phyloP scores from a whole-genome alignment of 2,329 filamentous ascomycete species.

The Alternaria longipes region DNA sequence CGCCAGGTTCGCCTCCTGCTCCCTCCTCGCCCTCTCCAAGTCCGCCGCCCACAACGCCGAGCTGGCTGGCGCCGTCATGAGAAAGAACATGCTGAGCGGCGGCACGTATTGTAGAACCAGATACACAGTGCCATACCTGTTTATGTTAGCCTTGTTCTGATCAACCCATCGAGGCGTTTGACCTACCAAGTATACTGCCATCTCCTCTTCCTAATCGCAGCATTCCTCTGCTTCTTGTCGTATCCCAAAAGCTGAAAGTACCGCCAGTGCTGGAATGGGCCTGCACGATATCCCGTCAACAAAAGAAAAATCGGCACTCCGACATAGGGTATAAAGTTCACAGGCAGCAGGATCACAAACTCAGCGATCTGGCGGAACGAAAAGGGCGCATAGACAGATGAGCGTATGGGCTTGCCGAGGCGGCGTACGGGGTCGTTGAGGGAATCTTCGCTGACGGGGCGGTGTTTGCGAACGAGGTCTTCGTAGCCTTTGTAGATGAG shows the following conservation, averaged over 20 bases:
- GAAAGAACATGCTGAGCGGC: slow-evolving; percentile 90
- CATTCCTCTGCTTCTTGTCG: slow-evolving; percentile 75
- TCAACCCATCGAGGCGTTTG: not conserved
- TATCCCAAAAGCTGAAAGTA: slow-evolving; percentile 85
- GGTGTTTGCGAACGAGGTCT: slow-evolving; percentile 57
- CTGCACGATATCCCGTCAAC: slow-evolving; percentile 85
- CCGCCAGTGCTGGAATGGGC: slow-evolving; percentile 88
- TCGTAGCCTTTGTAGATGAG: slow-evolving; percentile 77
- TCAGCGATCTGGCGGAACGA: slow-evolving; percentile 90
- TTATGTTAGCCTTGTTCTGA: slow-evolving; percentile 14
- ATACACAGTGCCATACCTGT: slow-evolving; percentile 83
- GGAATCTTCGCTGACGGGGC: slow-evolving; percentile 73
- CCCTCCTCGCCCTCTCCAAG: slow-evolving; percentile 64
- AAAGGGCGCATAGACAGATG: slow-evolving; percentile 86
- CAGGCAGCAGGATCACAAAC: slow-evolving; percentile 71
- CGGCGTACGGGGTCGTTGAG: slow-evolving; percentile 75
- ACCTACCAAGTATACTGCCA: slow-evolving; percentile 85
- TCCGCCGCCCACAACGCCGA: slow-evolving; percentile 86
- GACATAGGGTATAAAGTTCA: slow-evolving; percentile 86
- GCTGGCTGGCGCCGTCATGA: slow-evolving; percentile 85
- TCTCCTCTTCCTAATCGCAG: slow-evolving; percentile 70
- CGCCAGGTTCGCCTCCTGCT: slow-evolving; percentile 31
- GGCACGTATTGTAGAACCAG: slow-evolving; percentile 88
- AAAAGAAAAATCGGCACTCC: slow-evolving; percentile 87
- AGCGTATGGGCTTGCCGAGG: slow-evolving; percentile 80